These are phyloP conservation scores for Prunus dulcis DNA, from an alignment of 306 rosid species.

Conservation along the genomic window DNA sequence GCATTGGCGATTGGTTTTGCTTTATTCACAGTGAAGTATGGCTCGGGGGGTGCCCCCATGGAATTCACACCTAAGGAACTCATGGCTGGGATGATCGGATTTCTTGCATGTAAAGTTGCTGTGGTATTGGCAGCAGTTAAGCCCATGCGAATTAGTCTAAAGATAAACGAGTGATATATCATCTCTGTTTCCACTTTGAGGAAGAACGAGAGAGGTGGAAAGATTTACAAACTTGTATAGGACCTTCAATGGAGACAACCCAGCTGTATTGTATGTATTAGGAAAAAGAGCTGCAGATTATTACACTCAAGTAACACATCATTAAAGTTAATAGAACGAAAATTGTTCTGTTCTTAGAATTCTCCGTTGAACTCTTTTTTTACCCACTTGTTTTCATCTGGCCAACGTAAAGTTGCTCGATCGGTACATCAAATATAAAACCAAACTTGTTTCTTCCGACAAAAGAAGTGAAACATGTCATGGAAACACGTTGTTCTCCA, in stretches of 20 bases:
- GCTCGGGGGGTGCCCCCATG: conserved; percentile 48
- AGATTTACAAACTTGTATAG: not conserved
- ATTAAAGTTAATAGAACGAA: not conserved
- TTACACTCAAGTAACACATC: not conserved
- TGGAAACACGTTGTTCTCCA: not conserved
- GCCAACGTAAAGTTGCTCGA: too few relatives aligned
- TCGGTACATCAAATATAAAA: too few relatives aligned
- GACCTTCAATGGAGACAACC: not conserved
- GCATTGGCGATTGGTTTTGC: conserved; percentile 55
- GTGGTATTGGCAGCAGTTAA: conserved; percentile 80
- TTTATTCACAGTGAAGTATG: conserved; percentile 40
- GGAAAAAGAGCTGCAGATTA: not conserved
- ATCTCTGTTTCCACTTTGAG: not conserved
- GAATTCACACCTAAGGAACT: conserved; percentile 57
- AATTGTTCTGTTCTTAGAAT: not conserved
- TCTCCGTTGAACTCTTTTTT: not conserved
- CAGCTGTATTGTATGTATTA: conserved; percentile 19
- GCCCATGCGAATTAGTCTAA: conserved; percentile 46
- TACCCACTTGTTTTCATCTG: not conserved
- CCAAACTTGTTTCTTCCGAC: too few relatives aligned
- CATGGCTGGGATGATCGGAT: conserved; percentile 73
- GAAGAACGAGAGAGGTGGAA: not conserved
- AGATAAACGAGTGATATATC: conserved; percentile 42
- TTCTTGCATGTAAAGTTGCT: conserved; percentile 73
- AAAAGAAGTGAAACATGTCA: not conserved